Conservation (phyloP, 441 rosid species). For the Euphorbia schlechtendalii region DNA sequence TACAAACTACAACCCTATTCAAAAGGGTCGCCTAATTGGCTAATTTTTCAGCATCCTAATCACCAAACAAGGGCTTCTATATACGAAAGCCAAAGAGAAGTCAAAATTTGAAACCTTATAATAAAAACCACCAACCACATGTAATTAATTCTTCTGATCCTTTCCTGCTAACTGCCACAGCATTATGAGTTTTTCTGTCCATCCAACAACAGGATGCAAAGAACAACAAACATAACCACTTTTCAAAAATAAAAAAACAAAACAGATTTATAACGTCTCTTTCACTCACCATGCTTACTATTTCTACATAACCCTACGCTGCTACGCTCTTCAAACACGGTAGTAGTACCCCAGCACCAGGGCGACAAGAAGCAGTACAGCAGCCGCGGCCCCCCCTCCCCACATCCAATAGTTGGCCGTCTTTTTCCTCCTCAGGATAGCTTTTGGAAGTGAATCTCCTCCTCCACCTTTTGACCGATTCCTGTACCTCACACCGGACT, state of each 20-base stretch:
- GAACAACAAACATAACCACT: constrained; percentile 21
- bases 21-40: too few relatives aligned
- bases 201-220: constrained; percentile 40
- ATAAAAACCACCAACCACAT: constrained; percentile 2
- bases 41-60: too few relatives aligned
- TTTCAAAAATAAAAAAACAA: neutral
- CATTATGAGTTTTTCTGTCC: constrained; percentile 39
- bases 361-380: constrained; percentile 34
- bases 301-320: constrained; percentile 6
- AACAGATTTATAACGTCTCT: neutral
- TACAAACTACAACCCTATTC: too few relatives aligned
- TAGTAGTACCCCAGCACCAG: constrained; percentile 36
- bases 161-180: constrained; percentile 15
- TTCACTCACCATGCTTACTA: constrained; percentile 10
- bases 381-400: constrained; percentile 42
- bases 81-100: too few relatives aligned
- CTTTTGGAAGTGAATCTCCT: constrained; percentile 50
- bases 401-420: constrained; percentile 60
- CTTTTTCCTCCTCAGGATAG: constrained; percentile 64
- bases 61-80: neutral
- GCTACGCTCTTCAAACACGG: constrained; percentile 19
- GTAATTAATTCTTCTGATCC: neutral
- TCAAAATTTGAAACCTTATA: too few relatives aligned
- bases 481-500: constrained; percentile 32
- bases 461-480: constrained; percentile 44